Base-by-base conservation (phyloP, 148 eudicot species). In the Chenopodium album region DNA sequence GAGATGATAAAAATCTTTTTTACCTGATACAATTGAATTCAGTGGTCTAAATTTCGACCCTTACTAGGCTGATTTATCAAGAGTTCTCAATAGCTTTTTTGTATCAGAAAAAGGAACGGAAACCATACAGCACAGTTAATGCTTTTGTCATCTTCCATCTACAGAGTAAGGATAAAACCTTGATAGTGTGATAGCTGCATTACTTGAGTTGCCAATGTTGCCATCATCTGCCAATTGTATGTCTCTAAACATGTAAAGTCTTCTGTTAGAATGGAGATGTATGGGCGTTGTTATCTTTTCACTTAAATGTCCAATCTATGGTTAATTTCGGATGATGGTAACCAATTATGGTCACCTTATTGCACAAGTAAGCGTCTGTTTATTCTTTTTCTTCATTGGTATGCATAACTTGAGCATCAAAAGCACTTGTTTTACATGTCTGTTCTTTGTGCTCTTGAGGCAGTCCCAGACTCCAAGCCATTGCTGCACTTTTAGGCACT, bases 1-100 rank as follows among this genome's bases (percentile, higher is more conserved):
- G 29, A 26, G 69, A 56, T 7, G 69, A 56, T 3, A 50, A 22
- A 65, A 63, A 2, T 41, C 31, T 37, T 13, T 77, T 63, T 62
- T 62, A 41, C 63, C 48, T 14, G 64, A 77, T 78, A 46, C 72
- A 46, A 77, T 77, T 77, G 80, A 75, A 46, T 72, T 41, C 26
- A 41, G 66, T 62, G 26, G 66, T 62, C 66, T 62, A 9, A 20
- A 62, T n/a, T 20, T 62, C 23, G 66, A 62, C 66, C 28, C 26
- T 7, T 22, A 20, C 26, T 20, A 82, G 80, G 71, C 75, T 34
- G 79, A 76, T 13, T 41, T 48, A 44, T 78, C 62, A 9, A 47
- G 73, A 66, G 31, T 46, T 46, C 75, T 72, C 31, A 44, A 46
- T 72, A 72, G 23, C 75, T 46, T 72, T 72, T 44, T 72, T 26